Evolutionary conservation across 2,329 filamentous ascomycete species (phyloP), one percentile per base, ranked within the genome.

Genomic region (Leptographium procerum): DNA sequence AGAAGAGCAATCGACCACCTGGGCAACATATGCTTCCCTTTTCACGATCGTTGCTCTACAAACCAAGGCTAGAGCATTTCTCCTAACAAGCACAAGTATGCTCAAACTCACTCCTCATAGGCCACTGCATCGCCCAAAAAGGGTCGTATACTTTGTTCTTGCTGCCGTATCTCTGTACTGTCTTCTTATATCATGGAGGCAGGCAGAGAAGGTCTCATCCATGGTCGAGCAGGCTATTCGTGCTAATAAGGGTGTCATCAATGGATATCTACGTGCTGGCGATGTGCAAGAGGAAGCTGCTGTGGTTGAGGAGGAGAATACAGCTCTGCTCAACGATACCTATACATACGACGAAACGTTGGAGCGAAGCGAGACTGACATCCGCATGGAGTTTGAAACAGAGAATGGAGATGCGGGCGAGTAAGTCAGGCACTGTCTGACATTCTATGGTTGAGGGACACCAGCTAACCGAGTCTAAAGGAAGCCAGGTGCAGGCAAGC

Each of bases 401-500:
- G 78, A 80, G 61, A 68, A 69, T 58, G 66, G 68, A 11, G 63
- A 65, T 40, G 67, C 72, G 10, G 68, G 67, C 59, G 65, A 64
- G 71, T 73, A 69, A 66, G 70, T 66, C 51, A 33, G 9, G 19
- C 19, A 40, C 19, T 5, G 55, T 33, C 14, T 22, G 19, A 33
- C 3, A 6, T 1, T 3, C 7, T n/a, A 47, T 2, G 24, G 16
- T 5, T 45, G 36, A 33, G 52, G 45, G 33, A n/a, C 26, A 9
- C 8, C 19, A 8, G 36, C 53, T 55, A 10, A 34, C 29, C n/a
- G 26, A 34, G 24, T 16, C 9, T 1, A 10, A 31, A 61, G 57
- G 29, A 34, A 31, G 60, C 70, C 73, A 19, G 72, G 72, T 28
- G 76, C 76, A 16, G 77, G 79, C 59, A 73, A 75, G 10, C 74